Base-by-base conservation (phyloP, 1,284 basidiomycete genomes). In the Ganoderma resinaceum region DNA sequence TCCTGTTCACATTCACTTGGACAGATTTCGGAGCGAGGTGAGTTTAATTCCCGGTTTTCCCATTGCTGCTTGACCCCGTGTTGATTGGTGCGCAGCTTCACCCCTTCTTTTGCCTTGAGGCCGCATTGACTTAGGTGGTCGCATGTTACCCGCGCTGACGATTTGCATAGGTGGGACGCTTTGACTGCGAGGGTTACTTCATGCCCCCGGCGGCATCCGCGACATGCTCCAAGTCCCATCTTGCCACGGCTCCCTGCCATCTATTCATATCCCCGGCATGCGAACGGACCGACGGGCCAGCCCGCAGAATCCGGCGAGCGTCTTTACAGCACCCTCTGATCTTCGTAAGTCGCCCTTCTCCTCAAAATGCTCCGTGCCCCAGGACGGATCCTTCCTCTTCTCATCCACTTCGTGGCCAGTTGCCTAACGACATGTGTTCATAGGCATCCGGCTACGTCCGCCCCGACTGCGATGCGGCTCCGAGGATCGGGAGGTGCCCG, bases 401-500 rank as follows among this genome's bases (percentile, higher is more conserved):
- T 4, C 6, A 23, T 9, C 46, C n/a, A 4, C 46, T 23, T 23
- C n/a, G 46, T 49, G 46, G n/a, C 23, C 4, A 26, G 16, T 53
- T 4, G 16, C 29, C 11, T 53, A 29, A 16, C 14, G 52, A 2
- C 26, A 53, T 55, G 52, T 55, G 29, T 29, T 9, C 52, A 33
- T 31, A 55, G 29, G 63, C 53, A 62, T 66, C 67, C 53, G 64
- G 62, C n/a, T 20, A 63, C 35, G 8, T 53, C 37, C 35, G 37
- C 60, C 12, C 63, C 53, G 61, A n/a, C 46, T 38, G 40, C 43
- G n/a, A 37, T 63, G 58, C 62, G 61, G 65, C 65, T 61, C 64
- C 61, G 68, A 69, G n/a, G 26, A 26, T 66, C 68, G 68, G 49
- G 31, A 31, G 23, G 23, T 52, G 26, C 61, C 38, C 26, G 46